phyloP scores from a whole-genome alignment of 208 protist genomes.

The Leishmania amazonensis region DNA sequence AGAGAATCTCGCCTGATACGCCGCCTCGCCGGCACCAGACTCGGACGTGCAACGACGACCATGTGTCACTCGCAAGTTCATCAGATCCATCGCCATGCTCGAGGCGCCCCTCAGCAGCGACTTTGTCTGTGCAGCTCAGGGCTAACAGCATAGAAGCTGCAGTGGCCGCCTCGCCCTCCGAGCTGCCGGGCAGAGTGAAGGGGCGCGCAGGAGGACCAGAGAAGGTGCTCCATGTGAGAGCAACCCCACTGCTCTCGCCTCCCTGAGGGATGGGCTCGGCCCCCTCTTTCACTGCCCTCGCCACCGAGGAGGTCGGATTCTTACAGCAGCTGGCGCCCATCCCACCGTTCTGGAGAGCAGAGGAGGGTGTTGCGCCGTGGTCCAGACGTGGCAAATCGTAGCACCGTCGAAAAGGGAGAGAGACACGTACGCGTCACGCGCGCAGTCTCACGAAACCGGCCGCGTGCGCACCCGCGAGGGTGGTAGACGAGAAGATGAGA shows the following conservation, averaged over 20 bases:
- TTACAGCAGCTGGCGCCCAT: constrained; percentile 2
- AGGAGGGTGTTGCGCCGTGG: neutral
- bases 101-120: neutral
- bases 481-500: neutral
- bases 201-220: neutral
- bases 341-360: neutral
- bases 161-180: neutral
- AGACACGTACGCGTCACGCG: neutral
- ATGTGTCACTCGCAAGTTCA: neutral
- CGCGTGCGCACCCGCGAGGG: neutral
- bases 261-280: neutral
- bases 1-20: constrained; percentile 6
- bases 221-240: neutral
- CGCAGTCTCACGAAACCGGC: neutral
- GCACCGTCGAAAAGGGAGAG: neutral
- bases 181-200: neutral
- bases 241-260: neutral
- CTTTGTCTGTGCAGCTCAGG: neutral
- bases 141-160: neutral
- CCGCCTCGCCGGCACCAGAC: constrained; percentile 8
- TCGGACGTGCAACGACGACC: neutral
- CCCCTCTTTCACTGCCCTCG: neutral
- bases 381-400: neutral
- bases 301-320: neutral
- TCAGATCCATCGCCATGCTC: neutral